phyloP scores from a whole-genome alignment of 2,329 filamentous ascomycete genomes.

The Alternaria sp. region DNA sequence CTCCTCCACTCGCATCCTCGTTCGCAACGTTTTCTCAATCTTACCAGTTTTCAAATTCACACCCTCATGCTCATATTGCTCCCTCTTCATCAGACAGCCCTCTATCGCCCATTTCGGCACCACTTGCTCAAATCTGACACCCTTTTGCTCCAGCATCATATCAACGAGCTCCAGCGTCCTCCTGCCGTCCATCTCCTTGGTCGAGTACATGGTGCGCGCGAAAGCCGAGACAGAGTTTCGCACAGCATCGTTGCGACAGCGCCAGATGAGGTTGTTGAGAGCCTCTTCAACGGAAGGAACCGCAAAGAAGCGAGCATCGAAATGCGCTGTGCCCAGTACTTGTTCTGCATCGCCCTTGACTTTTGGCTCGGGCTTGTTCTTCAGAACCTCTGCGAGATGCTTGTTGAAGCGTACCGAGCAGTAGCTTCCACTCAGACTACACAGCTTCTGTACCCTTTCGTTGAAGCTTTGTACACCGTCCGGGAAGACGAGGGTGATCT shows the following conservation, averaged over 20 bases:
- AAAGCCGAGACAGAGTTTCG: conserved; percentile 41
- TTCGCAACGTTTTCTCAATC: conserved; percentile 34
- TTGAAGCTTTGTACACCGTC: conserved; percentile 40
- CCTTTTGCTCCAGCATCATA: conserved; percentile 39
- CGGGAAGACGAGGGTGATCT: conserved; percentile 46
- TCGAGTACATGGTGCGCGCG: conserved; percentile 39
- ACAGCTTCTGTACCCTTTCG: conserved; percentile 43
- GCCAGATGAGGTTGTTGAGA: conserved; percentile 44
- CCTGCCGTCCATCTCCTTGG: conserved; percentile 39
- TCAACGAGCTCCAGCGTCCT: conserved; percentile 31
- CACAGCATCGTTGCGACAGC: conserved; percentile 44
- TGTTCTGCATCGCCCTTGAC: conserved; percentile 28
- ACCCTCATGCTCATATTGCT: conserved; percentile 42
- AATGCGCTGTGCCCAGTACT: conserved; percentile 35
- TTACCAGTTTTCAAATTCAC: conserved; percentile 40
- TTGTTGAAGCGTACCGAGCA: conserved; percentile 41
- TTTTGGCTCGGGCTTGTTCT: conserved; percentile 25
- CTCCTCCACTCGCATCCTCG: conserved; percentile 38
- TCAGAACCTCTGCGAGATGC: conserved; percentile 30
- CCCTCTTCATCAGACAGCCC: conserved; percentile 44
- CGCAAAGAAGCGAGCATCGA: conserved; percentile 43
- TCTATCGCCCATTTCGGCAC: conserved; percentile 47
- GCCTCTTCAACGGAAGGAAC: conserved; percentile 40
- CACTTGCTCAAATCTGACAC: conserved; percentile 33
- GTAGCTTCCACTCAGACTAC: conserved; percentile 40